Conservation (phyloP, 225 moss, liverwort and hornwort genomes). For the Pleurozium schreberi region DNA sequence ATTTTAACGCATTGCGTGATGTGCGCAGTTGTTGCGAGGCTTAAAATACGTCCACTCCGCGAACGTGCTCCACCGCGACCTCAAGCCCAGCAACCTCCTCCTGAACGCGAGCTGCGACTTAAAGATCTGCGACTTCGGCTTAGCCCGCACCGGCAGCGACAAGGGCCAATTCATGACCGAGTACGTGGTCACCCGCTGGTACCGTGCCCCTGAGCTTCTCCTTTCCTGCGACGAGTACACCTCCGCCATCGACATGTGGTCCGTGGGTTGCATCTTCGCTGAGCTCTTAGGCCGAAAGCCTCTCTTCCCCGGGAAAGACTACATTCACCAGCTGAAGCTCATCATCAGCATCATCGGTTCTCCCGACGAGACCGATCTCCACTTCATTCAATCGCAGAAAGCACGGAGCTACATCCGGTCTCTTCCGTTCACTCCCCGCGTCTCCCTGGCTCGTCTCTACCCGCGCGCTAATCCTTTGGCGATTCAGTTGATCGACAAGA, state of each 20-base stretch:
- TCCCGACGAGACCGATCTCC: conserved; percentile 86
- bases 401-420: conserved; percentile 91
- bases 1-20: neutral
- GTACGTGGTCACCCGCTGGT: conserved; percentile 97
- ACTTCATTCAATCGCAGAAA: conserved; percentile 90
- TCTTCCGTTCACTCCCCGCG: conserved; percentile 68
- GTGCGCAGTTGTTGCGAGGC: conserved; percentile 73
- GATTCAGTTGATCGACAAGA: conserved; percentile 86
- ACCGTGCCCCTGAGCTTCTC: conserved; percentile 89
- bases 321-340: conserved; percentile 97
- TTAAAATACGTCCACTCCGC: conserved; percentile 93
- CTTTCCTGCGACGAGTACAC: conserved; percentile 96
- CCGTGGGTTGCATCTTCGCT: conserved; percentile 95
- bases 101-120: conserved; percentile 94
- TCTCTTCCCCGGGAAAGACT: conserved; percentile 94
- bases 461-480: conserved; percentile 90
- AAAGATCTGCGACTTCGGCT: conserved; percentile 96
- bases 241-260: conserved; percentile 98
- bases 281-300: conserved; percentile 92
- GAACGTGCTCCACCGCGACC: conserved; percentile 88
- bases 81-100: conserved; percentile 89
- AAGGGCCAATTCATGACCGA: conserved; percentile 99
- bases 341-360: conserved; percentile 96
- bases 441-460: conserved; percentile 74
- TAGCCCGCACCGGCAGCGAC: conserved; percentile 89